Base-by-base conservation (phyloP, 306 rosid species). In the Cucurbita argyrosperma region DNA sequence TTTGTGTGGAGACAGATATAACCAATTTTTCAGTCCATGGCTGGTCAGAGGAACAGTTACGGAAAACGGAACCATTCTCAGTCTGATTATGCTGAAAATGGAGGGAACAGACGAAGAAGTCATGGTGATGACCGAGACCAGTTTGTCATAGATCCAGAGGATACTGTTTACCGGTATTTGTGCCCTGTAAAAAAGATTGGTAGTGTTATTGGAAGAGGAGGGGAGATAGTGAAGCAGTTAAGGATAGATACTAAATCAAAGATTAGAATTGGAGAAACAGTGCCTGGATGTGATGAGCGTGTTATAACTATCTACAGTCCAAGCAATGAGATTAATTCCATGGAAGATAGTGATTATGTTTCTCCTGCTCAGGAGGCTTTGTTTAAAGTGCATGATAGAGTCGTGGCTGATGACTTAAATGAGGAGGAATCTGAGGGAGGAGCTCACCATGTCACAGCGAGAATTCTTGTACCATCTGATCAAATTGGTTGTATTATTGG, bases 401-500 rank as follows among this genome's bases (percentile, higher is more conserved):
- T 95, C 76, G 85, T 88, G 76, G 97, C 99, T 57, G 99, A 91
- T 68, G 96, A 91, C 56, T 72, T 85, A 37, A 90, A 89, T 50
- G 99, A 89, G n/a, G 88, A 87, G 76, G 95, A 91, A 3, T 81
- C 64, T 7, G 97, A 88, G 4, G 89, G 80, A 8, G 89, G 82
- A 6, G 84, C 84, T 54, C 89, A 75, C 10, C 96, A 94, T 69
- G 97, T 91, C 11, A 85, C 77, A 43, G 97, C 92, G 46, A 82
- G 88, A 87, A 87, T 94, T 62, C 90, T 94, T 49, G 97, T 94
- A 14, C 97, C 97, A 10, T 91, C 99, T 59, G 99, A 94, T 84
- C 99, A 94, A 88, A 91, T 94, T 74, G 97, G 99, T 57, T 91
- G 96, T 65, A 78, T 94, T 45, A 90, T 94, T 72, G 99, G 99